phyloP scores from a whole-genome alignment of 768 basidiomycete species.

The Tulasnella sp. region DNA sequence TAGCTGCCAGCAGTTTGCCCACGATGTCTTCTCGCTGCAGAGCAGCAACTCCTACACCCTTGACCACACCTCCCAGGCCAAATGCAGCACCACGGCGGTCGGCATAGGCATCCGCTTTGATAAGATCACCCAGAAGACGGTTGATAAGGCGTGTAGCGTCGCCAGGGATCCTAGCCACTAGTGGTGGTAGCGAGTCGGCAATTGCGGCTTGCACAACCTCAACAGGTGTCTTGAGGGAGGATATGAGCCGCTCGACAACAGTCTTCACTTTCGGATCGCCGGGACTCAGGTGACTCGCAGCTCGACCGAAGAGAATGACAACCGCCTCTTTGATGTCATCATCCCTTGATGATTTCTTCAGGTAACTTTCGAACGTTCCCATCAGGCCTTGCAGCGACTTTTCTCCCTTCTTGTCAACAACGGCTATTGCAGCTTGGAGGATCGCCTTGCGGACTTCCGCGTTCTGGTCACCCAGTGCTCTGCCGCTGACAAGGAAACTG shows the following conservation, averaged over 20 bases:
- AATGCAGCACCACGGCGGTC: conserved; percentile 95
- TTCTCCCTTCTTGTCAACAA: conserved; percentile 77
- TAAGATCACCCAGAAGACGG: conserved; percentile 60
- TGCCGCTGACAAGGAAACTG: conserved; percentile 69
- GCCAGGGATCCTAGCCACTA: conserved; percentile 58
- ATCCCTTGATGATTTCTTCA: conserved; percentile 51
- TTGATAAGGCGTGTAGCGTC: conserved; percentile 56
- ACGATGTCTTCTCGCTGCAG: conserved; percentile 80
- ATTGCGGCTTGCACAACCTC: conserved; percentile 96
- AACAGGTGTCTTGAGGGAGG: conserved; percentile 83
- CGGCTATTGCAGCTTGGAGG: conserved; percentile 67
- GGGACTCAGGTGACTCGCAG: conserved; percentile 74
- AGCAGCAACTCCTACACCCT: conserved; percentile 74
- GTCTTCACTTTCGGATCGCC: conserved; percentile 63
- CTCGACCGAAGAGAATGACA: conserved; percentile 85
- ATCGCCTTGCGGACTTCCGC: conserved; percentile 74
- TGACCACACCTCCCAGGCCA: conserved; percentile 83
- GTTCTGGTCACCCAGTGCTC: conserved; percentile 76
- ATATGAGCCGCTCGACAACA: conserved; percentile 75
- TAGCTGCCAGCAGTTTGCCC: conserved; percentile 52
- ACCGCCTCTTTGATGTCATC: conserved; percentile 86
- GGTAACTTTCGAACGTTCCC: conserved; percentile 64
- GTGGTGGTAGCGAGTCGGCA: conserved; percentile 83
- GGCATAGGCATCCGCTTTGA: conserved; percentile 75
- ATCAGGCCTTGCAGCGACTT: conserved; percentile 61